Evolutionary conservation across 495 filamentous ascomycete species (phyloP), one percentile per base, ranked within the genome.

Genomic region (Peziza echinospora): DNA sequence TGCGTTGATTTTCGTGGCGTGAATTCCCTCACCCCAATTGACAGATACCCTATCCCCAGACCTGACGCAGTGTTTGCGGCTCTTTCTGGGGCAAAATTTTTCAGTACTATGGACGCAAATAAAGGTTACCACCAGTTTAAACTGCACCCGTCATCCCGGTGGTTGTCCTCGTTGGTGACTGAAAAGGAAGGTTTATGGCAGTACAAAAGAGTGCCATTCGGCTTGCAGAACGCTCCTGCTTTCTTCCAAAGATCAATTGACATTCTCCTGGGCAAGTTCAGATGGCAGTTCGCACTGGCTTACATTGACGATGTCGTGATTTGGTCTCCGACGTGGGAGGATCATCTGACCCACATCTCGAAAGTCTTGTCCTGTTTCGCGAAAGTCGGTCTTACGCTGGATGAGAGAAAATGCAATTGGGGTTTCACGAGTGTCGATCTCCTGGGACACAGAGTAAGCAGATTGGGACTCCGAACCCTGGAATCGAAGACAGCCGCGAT

Each of bases 181-280:
- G 41, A 43, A 21, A 21, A n/a, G n/a, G n/a, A 43, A 21, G 41
- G 41, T 2, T 21, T 19, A 21, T 43, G 41, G 41, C 41, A 43
- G 21, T 43, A 43, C 21, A 43, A 19, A 3, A 43, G 41, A 22
- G 41, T 43, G 2, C 41, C 41, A 1, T 43, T 43, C 4, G 41
- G 41, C 1, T 3, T 43, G 21, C n/a, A 43, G 4, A 49, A 49
- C 25, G 24, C 47, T 10, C 41, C 47, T 5, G 39, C 41, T 0
- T 21, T 37, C 5, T 49, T 49, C n/a, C 41, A 49, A 28, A 21
- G 41, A 1, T 28, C 43, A 43, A 49, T 49, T 22, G 41, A 49
- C 21, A 22, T 13, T 6, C n/a, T 49, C 0, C 41, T 45, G 16
- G 47, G 47, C 0, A 44, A 41, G 0, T n/a, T 43, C 5, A 9